These are phyloP conservation scores for Podospora comata DNA, from an alignment of 495 filamentous ascomycete species.

Conservation along the genomic window DNA sequence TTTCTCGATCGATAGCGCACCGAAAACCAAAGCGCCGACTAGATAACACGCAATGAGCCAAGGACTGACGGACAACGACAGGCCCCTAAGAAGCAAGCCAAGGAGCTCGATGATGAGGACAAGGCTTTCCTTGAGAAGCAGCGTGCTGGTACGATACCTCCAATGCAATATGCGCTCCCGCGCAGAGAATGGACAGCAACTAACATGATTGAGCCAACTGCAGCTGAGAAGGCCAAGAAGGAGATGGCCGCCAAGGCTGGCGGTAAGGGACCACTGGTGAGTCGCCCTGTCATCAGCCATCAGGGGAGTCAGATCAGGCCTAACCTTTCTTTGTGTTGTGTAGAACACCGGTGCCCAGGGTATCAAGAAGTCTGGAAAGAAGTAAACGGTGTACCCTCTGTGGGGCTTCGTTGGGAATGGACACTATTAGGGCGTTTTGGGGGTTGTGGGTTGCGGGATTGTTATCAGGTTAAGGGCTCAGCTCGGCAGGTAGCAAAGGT, in stretches of 20 bases:
- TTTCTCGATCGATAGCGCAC: background rate
- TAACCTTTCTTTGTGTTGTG: background rate
- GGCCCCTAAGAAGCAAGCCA: conserved; percentile 69
- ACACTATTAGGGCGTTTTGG: background rate
- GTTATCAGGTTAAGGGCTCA: conserved; percentile 6
- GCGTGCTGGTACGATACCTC: conserved; percentile 58
- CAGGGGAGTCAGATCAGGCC: conserved; percentile 38
- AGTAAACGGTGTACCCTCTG: conserved; percentile 44
- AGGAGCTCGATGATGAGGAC: conserved; percentile 75
- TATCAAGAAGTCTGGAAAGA: conserved; percentile 91
- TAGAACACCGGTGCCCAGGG: conserved; percentile 71
- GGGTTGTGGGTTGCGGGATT: conserved; percentile 16
- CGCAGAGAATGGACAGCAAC: background rate
- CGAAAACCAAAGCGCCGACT: background rate
- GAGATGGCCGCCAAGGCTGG: conserved; percentile 63
- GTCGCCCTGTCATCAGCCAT: conserved; percentile 8
- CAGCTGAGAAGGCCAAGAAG: conserved; percentile 76
- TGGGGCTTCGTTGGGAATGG: background rate
- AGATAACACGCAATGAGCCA: background rate
- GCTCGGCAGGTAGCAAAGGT: conserved; percentile 13
- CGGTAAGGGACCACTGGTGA: conserved; percentile 52
- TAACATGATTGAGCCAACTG: conserved; percentile 5
- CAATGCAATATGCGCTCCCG: background rate
- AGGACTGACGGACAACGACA: conserved; percentile 12
- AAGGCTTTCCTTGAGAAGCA: conserved; percentile 72